phyloP scores from a whole-genome alignment of 23 red algal genomes.

The Agarophyton chilense region DNA sequence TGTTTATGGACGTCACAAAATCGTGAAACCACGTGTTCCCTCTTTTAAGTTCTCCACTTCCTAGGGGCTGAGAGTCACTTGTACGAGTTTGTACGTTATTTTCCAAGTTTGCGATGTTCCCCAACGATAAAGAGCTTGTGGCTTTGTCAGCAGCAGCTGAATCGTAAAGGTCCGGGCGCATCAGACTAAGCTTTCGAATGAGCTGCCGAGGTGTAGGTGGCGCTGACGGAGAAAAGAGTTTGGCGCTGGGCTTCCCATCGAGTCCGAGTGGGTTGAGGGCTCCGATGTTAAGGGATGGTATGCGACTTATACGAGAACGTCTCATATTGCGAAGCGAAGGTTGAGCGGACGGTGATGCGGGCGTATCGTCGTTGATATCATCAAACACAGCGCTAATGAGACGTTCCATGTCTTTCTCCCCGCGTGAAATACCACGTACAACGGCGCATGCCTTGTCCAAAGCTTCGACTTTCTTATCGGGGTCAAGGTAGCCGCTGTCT shows the following conservation, averaged over 20 bases:
- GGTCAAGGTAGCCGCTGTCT: constrained; percentile 45
- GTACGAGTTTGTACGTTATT: neutral
- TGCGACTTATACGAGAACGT: constrained; percentile 9
- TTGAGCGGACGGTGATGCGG: constrained; percentile 19
- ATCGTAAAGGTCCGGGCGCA: constrained; percentile 46
- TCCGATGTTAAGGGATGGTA: constrained; percentile 34
- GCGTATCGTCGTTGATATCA: constrained; percentile 38
- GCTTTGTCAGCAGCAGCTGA: constrained; percentile 29
- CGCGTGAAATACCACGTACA: constrained; percentile 48
- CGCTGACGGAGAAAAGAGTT: constrained; percentile 21
- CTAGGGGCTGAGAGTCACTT: neutral
- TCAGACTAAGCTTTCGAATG: constrained; percentile 26
- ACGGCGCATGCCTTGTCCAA: constrained; percentile 63
- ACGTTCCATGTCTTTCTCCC: constrained; percentile 66
- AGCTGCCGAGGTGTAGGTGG: constrained; percentile 67
- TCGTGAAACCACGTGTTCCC: constrained; percentile 69
- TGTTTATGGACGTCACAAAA: constrained; percentile 40
- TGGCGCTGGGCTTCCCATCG: neutral
- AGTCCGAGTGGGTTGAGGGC: neutral
- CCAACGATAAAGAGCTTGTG: constrained; percentile 23
- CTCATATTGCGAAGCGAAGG: constrained; percentile 26
- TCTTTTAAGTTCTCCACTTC: constrained; percentile 63
- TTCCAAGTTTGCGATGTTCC: neutral
- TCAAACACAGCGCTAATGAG: constrained; percentile 59
- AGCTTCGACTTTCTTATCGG: constrained; percentile 55